Evolutionary conservation across 768 basidiomycete species (phyloP), one percentile per base, ranked within the genome.

Genomic region (Serpula lacrymans): DNA sequence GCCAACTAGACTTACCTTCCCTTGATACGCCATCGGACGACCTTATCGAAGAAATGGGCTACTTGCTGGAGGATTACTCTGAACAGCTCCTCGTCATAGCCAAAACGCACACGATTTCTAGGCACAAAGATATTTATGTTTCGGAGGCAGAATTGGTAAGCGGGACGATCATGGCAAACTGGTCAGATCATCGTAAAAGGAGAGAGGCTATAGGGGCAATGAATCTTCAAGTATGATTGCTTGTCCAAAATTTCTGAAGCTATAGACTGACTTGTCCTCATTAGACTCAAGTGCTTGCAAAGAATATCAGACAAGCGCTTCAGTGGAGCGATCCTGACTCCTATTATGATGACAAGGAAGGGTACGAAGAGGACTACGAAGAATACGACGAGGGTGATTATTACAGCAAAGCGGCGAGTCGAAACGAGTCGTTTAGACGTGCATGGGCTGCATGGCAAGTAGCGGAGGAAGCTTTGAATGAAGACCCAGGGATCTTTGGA

Each of bases 371-470:
- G 5, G 52, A 64, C 7, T 48, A 47, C 17, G 44, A 48, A 4
- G 45, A 57, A 41, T 45, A 63, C 14, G 50, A 53, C 10, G 55
- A 62, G 16, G 54, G 60, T 34, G 55, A 62, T 32, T 32, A 47
- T 5, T 58, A 59, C 11, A 51, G 48, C 24, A 50, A 65, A 45
- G 36, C 54, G 29, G 60, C 53, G 18, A 58, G 54, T 14, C 50
- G 58, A 4, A 60, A 50, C 1, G 57, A 49, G 34, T 42, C 46
- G 28, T 69, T 71, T 43, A 52, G 47, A 43, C 69, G 72, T 13
- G 63, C 69, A 11, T 74, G 66, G 65, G 65, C 65, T 1, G 75
- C 61, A 0, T 75, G 74, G 75, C 46, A 56, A 5, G 63, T 63
- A 5, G 67, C 69, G 1, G 63, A 64, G 45, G 55, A 51, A 2